phyloP scores from a whole-genome alignment of 352 stramenopile species.

The Sclerospora graminicola region DNA sequence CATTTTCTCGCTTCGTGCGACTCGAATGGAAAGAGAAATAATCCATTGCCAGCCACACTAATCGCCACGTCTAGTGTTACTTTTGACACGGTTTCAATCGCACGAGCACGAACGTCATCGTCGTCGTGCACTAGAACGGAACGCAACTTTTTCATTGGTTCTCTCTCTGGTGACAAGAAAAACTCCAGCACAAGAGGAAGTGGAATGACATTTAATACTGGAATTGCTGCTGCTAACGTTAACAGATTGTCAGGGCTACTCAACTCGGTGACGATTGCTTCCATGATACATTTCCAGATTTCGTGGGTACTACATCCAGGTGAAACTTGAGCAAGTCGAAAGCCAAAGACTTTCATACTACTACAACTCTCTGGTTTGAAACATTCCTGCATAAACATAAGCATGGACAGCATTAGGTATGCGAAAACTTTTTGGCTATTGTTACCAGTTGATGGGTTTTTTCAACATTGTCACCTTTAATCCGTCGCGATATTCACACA shows the following conservation, averaged over 20 bases:
- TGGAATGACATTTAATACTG: conserved; percentile 47
- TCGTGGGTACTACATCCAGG: conserved; percentile 49
- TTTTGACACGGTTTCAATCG: conserved; percentile 47
- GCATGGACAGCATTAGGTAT: conserved; percentile 4
- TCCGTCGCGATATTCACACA: conserved; percentile 46
- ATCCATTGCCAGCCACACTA: conserved; percentile 37
- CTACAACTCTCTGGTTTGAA: conserved; percentile 49
- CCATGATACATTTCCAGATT: conserved; percentile 54
- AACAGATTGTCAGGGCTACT: conserved; percentile 50
- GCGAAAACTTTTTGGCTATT: background rate
- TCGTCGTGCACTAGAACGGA: conserved; percentile 57
- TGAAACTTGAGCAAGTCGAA: conserved; percentile 43
- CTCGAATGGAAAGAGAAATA: conserved; percentile 72
- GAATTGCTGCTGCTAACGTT: conserved; percentile 29
- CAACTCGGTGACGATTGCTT: conserved; percentile 53
- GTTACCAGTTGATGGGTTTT: no score
- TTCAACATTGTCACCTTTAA: conserved; percentile 27
- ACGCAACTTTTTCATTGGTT: conserved; percentile 74
- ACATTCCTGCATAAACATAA: conserved; percentile 32
- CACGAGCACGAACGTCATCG: conserved; percentile 40
- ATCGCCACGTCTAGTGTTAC: conserved; percentile 42
- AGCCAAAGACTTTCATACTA: conserved; percentile 57
- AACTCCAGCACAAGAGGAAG: conserved; percentile 51
- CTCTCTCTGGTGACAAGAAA: conserved; percentile 47
- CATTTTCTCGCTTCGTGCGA: conserved; percentile 73